Conservation (phyloP, 108 stramenopile species). For the Skeletonema tropicum region DNA sequence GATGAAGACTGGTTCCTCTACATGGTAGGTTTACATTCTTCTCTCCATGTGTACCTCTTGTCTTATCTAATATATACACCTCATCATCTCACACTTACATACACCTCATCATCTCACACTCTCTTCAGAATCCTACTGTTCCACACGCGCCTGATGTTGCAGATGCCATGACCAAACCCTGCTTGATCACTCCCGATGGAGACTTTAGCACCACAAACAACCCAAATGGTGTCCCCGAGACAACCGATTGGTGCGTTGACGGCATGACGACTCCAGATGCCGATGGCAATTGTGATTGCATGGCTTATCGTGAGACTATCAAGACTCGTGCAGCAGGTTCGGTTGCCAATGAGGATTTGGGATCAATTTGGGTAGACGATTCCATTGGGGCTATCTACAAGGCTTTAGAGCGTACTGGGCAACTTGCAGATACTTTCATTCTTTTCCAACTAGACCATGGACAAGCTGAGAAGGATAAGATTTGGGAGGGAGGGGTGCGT, state of each 20-base stretch:
- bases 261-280: too few relatives aligned
- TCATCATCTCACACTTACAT: too few relatives aligned
- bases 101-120: too few relatives aligned
- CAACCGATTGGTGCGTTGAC: too few relatives aligned
- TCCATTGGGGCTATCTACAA: constrained; percentile 40
- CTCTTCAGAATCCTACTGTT: constrained; percentile 34
- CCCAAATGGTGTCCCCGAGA: constrained; percentile 1
- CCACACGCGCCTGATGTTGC: constrained; percentile 34
- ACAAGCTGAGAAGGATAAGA: constrained; percentile 17
- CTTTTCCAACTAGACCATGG: constrained; percentile 58
- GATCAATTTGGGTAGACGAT: constrained; percentile 55
- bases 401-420: constrained; percentile 23
- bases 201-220: constrained; percentile 3
- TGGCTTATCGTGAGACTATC: too few relatives aligned
- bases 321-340: too few relatives aligned
- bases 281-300: too few relatives aligned
- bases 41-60: too few relatives aligned
- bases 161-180: constrained; percentile 28
- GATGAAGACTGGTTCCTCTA: neutral
- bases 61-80: too few relatives aligned
- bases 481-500: constrained; percentile 47
- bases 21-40: too few relatives aligned
- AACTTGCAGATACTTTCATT: constrained; percentile 49
- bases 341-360: constrained; percentile 17
- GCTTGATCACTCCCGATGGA: constrained; percentile 34